Percentiles rank a stretch among this genome's conserved stretches.
phyloP scores from a whole-genome alignment of 2,329 filamentous ascomycete genomes.

The Colletotrichum ledebouriae region DNA sequence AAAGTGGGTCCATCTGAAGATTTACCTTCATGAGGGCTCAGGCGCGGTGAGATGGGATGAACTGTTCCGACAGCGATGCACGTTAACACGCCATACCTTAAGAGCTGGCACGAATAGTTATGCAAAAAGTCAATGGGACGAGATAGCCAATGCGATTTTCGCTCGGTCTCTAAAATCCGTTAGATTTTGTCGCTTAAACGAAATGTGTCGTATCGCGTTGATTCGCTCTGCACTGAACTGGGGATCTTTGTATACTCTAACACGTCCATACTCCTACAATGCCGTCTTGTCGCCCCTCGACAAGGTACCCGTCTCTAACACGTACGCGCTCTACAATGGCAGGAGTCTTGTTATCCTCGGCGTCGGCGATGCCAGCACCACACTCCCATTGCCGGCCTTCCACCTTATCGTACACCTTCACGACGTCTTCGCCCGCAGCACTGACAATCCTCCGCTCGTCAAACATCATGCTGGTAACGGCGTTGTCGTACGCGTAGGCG shows the following conservation, averaged over 20 bases:
- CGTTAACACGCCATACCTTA: background rate
- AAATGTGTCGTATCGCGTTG: constrained; percentile 30
- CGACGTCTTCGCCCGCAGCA: constrained; percentile 91
- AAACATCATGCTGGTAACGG: constrained; percentile 97
- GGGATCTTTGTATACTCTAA: constrained; percentile 48
- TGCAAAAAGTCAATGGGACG: constrained; percentile 8
- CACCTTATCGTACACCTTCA: constrained; percentile 98
- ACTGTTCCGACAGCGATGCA: background rate
- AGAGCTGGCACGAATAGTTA: too few relatives aligned
- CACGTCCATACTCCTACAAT: constrained; percentile 93
- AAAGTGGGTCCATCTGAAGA: constrained; percentile 36
- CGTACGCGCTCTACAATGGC: constrained; percentile 86
- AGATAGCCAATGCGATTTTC: background rate
- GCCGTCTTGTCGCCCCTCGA: constrained; percentile 90
- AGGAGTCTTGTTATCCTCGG: constrained; percentile 73
- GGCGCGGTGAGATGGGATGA: constrained; percentile 23
- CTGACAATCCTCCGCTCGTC: constrained; percentile 90
- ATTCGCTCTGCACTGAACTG: constrained; percentile 37
- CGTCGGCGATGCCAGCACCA: constrained; percentile 81
- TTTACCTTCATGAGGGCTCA: background rate
- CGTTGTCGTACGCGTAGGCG: constrained; percentile 93
- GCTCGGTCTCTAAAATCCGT: background rate
- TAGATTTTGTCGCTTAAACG: too few relatives aligned
- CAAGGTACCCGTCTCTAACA: constrained; percentile 92
- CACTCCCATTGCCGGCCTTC: constrained; percentile 98